Evolutionary conservation across 2,329 filamentous ascomycete species (phyloP).

Genomic region (Truncatella angustata): DNA sequence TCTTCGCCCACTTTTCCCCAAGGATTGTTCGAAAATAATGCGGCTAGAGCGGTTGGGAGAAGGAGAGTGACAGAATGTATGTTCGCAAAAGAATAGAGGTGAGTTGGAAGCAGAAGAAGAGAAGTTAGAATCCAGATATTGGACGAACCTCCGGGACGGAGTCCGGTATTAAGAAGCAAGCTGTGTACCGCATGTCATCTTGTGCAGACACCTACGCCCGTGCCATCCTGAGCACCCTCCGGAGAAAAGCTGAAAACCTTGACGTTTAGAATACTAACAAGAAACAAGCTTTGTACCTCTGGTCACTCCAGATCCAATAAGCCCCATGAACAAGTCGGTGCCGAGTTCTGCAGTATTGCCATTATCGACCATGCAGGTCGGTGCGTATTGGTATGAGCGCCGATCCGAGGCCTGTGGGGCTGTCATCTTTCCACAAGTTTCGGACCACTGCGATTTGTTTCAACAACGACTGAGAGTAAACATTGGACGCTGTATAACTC

Average conservation of each 20-base stretch:
- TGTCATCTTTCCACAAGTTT: neutral
- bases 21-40: too few relatives aligned
- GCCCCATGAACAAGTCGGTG: neutral
- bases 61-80: neutral
- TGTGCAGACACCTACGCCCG: neutral
- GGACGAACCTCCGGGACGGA: neutral
- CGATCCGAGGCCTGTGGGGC: neutral
- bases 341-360: neutral
- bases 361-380: neutral
- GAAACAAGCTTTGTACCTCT: neutral
- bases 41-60: too few relatives aligned
- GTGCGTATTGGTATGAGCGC: neutral
- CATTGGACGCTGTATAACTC: constrained; percentile 1
- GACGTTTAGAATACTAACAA: neutral
- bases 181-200: neutral
- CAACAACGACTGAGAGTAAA: neutral
- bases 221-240: neutral
- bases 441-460: neutral
- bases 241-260: constrained; percentile 1
- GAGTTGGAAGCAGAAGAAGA: neutral
- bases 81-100: neutral
- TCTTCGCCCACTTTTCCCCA: too few relatives aligned
- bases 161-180: constrained; percentile 1
- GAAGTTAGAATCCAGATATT: neutral
- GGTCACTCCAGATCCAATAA: neutral